Base-by-base conservation (phyloP, 1,284 basidiomycete genomes). In the Rhizoctonia solani region DNA sequence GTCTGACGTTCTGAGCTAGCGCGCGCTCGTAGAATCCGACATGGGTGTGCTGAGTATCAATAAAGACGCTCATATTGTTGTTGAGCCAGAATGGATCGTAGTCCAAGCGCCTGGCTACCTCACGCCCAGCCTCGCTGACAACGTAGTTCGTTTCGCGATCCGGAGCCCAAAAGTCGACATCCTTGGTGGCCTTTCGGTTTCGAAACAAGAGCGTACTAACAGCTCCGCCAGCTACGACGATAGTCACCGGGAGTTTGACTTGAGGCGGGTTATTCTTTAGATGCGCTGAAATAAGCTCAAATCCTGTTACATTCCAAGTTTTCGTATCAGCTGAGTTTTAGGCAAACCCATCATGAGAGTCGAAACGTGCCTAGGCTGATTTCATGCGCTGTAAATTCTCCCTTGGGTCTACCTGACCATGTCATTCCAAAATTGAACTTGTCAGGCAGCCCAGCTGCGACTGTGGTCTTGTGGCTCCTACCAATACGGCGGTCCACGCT, bases 81-180 rank as follows among this genome's bases (percentile, higher is more conserved):
- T 68, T 68, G 11, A 68, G 56, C 67, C 67, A 68, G 39, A 53
- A 61, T 0, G 55, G 67, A 37, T 59, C 54, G 13, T 58, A 61
- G 49, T 68, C 67, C 34, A 52, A n/a, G 39, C 49, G 34, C 25
- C 46, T 47, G 46, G 56, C 56, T 29, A 59, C 55, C 16, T 50
- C 49, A 19, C 67, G 67, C 14, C 55, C 56, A 25, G 67, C 67
- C 55, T 68, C 67, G 56, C 67, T 59, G 30, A 68, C 56, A 14
- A 68, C 47, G 14, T 21, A 23, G 47, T 61, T 59, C 25, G 56
- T 58, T 41, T 55, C 47, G 13, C 49, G 59, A 44, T 65, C 59
- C 14, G 67, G 67, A n/a, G 56, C 56, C 55, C 53, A 52, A 52
- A 61, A 68, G 39, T 68, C 67, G 25, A 68, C 58, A 52, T 59